Base-by-base conservation (phyloP, 164 flowering plant genomes). In the Magnolia sinica region DNA sequence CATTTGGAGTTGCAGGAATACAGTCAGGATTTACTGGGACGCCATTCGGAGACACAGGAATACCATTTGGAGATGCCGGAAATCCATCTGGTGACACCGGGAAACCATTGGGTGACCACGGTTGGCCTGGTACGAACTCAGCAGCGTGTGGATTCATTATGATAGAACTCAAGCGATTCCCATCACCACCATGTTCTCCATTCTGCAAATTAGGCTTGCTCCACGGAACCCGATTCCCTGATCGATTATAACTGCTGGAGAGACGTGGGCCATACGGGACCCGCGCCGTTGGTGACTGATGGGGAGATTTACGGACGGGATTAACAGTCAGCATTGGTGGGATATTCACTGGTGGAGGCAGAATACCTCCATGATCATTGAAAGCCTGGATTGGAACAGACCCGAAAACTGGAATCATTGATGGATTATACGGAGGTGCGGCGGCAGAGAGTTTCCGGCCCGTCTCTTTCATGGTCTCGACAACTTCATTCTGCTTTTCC, bases 91-190 rank as follows among this genome's bases (percentile, higher is more conserved):
- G 86, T 76, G 87, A 65, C 51, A 68, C 78, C 49, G 92, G 86
- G 77, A 77, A 88, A 68, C 92, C 88, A 82, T 87, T 91, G 13
- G 78, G 74, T 77, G 79, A 86, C 87, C 88, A 85, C 50, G 84
- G 85, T 76, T 79, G 87, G 68, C 84, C 82, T 0, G 98, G 97
- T 45, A 91, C 89, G 72, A 87, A 92, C 73, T 91, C 97, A 0
- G 94, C 91, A 19, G 97, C 98, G 81, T 89, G 85, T 18, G 97
- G 98, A 51, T 92, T 92, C 97, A 94, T 92, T 59, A 78, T 78
- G 74, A 78, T 87, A 75, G 84, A 65, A 10, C 76, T 84, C 65
- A 63, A 71, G 67, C 73, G 77, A 81, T 81, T 76, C 22, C 81
- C 86, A 20, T 74, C 74, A 64, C 79, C 74, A 27, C 86, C 86